Conservation (phyloP, 179 eudicot genomes). For the Beta lomatogona region DNA sequence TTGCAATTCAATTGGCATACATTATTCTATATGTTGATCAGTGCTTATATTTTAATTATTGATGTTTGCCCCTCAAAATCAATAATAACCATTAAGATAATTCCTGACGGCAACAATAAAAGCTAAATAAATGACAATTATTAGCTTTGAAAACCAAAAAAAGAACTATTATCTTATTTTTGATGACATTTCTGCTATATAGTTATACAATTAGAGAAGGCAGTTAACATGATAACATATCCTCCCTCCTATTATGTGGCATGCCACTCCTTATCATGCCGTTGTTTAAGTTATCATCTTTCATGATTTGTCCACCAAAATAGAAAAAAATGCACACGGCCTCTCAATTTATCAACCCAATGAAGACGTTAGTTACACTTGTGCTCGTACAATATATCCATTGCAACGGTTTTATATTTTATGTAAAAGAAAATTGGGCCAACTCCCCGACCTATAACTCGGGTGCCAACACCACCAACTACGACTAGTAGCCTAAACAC, state of each 20-base stretch:
- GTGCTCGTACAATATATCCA: too few species aligned
- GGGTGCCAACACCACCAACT: too few species aligned
- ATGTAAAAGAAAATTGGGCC: too few species aligned
- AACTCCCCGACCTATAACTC: too few species aligned
- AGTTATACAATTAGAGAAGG: neutral
- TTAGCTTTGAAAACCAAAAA: neutral
- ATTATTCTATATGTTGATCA: neutral
- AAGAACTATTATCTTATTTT: too few species aligned
- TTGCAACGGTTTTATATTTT: too few species aligned
- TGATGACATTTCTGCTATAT: too few species aligned
- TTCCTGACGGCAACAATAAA: conserved; percentile 13
- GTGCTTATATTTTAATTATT: neutral
- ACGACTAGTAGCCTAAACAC: too few species aligned
- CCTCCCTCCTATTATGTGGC: neutral
- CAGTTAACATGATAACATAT: neutral
- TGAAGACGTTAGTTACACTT: neutral
- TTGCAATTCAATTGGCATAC: neutral
- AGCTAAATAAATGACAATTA: conserved; percentile 18
- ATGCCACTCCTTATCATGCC: neutral
- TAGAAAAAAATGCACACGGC: neutral
- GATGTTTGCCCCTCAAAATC: neutral
- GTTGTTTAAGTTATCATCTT: conserved; percentile 9
- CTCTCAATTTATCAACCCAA: too few species aligned
- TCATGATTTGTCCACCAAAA: neutral
- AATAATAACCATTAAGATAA: conserved; percentile 7